phyloP scores from a whole-genome alignment of 805 yeast genomes.

The Starmerella vaccinii region DNA sequence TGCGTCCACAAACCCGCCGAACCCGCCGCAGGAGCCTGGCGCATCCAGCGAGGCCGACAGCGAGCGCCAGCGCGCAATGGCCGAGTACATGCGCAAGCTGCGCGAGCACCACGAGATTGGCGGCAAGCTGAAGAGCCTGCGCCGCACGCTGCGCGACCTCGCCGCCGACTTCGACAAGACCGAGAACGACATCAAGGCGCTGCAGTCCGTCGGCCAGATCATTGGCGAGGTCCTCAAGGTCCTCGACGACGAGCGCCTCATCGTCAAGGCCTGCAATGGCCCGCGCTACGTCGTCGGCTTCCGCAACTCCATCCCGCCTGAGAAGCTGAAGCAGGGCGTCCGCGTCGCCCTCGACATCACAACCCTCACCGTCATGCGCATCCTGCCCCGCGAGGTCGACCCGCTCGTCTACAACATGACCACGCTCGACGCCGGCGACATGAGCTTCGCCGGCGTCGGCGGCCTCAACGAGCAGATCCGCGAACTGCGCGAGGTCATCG shows the following conservation, averaged over 20 bases:
- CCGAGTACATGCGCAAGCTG: slow-evolving; percentile 71
- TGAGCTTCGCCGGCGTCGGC: slow-evolving; percentile 90
- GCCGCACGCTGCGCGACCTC: slow-evolving; percentile 71
- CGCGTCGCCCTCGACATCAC: slow-evolving; percentile 97
- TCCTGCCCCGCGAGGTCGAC: slow-evolving; percentile 94
- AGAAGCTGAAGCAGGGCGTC: slow-evolving; percentile 78
- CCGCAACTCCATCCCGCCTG: slow-evolving; percentile 80
- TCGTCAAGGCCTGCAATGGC: slow-evolving; percentile 93
- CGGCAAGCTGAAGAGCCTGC: slow-evolving; percentile 71
- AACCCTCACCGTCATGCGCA: slow-evolving; percentile 93
- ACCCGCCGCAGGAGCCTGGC: slow-evolving; percentile 2
- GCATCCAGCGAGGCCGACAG: slow-evolving; percentile 40
- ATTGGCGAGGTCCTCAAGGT: slow-evolving; percentile 95
- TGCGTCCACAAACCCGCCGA: not conserved
- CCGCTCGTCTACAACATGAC: slow-evolving; percentile 98
- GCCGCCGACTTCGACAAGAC: slow-evolving; percentile 83
- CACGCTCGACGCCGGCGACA: slow-evolving; percentile 93
- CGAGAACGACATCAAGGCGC: slow-evolving; percentile 92
- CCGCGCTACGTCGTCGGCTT: slow-evolving; percentile 97
- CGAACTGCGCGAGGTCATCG: slow-evolving; percentile 94
- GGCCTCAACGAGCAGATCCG: slow-evolving; percentile 92
- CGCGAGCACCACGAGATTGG: slow-evolving; percentile 93
- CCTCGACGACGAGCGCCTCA: slow-evolving; percentile 82
- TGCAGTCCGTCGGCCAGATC: slow-evolving; percentile 94
- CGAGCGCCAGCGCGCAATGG: slow-evolving; percentile 68